Evolutionary conservation across 2,329 filamentous ascomycete genomes (phyloP).

Genomic region (Penicillium sp.): DNA sequence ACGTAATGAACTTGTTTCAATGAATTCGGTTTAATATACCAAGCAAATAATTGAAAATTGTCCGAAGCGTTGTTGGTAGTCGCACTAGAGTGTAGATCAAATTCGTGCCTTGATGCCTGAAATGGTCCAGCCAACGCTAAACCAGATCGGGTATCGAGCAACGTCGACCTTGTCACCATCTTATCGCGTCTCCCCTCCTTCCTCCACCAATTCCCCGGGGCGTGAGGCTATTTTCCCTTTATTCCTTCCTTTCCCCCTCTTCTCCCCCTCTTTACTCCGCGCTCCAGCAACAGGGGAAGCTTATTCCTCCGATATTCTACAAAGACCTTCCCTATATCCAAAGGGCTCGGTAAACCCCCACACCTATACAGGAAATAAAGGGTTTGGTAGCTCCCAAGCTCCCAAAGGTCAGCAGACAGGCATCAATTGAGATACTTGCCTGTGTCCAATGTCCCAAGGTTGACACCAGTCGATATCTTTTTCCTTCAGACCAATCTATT

Average conservation of each 20-base stretch:
- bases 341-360: not conserved
- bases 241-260: not conserved
- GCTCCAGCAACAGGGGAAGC: not conserved
- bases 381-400: not conserved
- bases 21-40: conserved; percentile 3
- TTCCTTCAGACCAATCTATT: not conserved
- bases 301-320: not conserved
- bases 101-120: conserved; percentile 1
- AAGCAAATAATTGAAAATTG: not conserved
- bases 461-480: not conserved
- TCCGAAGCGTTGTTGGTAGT: not conserved
- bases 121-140: not conserved
- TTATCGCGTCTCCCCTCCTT: conserved; percentile 16
- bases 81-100: not conserved
- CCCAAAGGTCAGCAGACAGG: not conserved
- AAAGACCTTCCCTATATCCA: not conserved
- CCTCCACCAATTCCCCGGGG: conserved; percentile 7
- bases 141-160: conserved; percentile 9
- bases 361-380: not conserved
- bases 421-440: conserved; percentile 5
- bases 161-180: conserved; percentile 15
- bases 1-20: conserved; percentile 25
- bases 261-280: not conserved
- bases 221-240: not conserved
- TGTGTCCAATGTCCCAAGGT: conserved; percentile 6